phyloP scores from a whole-genome alignment of 2,329 filamentous ascomycete genomes.

The Xylariaceae sp. region DNA sequence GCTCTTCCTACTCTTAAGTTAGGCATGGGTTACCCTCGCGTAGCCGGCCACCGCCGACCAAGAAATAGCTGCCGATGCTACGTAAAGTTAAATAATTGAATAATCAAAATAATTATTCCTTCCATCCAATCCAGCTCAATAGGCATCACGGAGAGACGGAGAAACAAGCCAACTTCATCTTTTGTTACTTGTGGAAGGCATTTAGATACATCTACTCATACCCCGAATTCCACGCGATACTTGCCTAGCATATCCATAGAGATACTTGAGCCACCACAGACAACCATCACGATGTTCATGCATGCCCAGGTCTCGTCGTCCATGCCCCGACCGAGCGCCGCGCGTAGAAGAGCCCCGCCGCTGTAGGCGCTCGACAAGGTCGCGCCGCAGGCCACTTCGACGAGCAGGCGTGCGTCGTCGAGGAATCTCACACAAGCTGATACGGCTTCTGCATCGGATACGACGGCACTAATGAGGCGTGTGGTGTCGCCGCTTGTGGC shows the following conservation, averaged over 20 bases:
- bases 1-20: no score
- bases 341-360: conserved; percentile 48
- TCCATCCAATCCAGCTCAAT: no score
- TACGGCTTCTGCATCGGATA: conserved; percentile 73
- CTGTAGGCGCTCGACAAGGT: conserved; percentile 65
- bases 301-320: conserved; percentile 53
- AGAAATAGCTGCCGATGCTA: no score
- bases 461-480: conserved; percentile 50
- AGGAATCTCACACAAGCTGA: conserved; percentile 70
- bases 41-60: no score
- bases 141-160: no score
- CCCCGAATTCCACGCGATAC: conserved; percentile 48
- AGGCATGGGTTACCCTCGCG: no score
- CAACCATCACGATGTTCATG: conserved; percentile 73
- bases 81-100: no score
- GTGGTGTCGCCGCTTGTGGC: conserved; percentile 21
- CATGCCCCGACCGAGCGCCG: conserved; percentile 49
- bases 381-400: conserved; percentile 82
- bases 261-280: conserved; percentile 74
- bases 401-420: conserved; percentile 74
- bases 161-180: no score
- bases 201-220: conserved; percentile 12
- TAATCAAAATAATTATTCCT: no score
- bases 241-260: conserved; percentile 54
- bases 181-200: background rate